These are phyloP conservation scores for Purpureocillium lavendulum DNA, from an alignment of 2,329 filamentous ascomycete species.

Conservation along the genomic window DNA sequence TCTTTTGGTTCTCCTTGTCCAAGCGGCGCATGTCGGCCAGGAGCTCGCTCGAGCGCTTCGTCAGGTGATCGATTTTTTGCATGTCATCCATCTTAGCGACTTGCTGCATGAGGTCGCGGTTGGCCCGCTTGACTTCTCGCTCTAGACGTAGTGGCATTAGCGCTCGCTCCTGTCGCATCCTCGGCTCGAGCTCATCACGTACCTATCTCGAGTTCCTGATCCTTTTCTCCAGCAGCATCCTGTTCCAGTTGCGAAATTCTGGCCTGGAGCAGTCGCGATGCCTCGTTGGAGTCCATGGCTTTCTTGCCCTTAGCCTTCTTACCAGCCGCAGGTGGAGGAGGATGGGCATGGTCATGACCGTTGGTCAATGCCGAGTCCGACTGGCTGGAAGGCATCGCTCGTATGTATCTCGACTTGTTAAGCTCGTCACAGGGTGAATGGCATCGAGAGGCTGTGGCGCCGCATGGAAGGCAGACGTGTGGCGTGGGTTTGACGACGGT, in stretches of 20 bases:
- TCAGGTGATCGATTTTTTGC: conserved; percentile 83
- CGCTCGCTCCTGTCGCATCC: neutral
- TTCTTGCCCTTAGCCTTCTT: conserved; percentile 87
- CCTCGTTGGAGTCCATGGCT: conserved; percentile 74
- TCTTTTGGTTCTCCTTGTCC: conserved; percentile 89
- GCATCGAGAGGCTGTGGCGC: conserved; percentile 6
- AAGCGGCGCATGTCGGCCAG: conserved; percentile 91
- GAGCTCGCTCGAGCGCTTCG: conserved; percentile 85
- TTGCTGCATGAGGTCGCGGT: conserved; percentile 79
- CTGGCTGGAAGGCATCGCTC: conserved; percentile 30
- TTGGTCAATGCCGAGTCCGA: conserved; percentile 32
- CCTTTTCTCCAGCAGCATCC: conserved; percentile 87
- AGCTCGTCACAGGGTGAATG: conserved; percentile 5
- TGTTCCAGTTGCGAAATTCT: conserved; percentile 94
- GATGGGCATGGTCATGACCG: conserved; percentile 30
- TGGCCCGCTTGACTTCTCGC: conserved; percentile 89
- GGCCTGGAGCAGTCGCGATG: conserved; percentile 82
- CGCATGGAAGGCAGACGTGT: conserved; percentile 5
- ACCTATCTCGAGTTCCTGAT: conserved; percentile 95
- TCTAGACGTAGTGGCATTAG: conserved; percentile 40
- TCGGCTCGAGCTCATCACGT: neutral
- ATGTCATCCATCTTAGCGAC: conserved; percentile 88
- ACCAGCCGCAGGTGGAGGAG: conserved; percentile 33
- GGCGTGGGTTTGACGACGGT: neutral
- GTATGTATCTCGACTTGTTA: conserved; percentile 8